A percentile compares a stretch with the other conserved stretches of the same genome.
phyloP scores from a whole-genome alignment of 225 moss, liverwort and hornwort species.

The Anthoceros angustus region DNA sequence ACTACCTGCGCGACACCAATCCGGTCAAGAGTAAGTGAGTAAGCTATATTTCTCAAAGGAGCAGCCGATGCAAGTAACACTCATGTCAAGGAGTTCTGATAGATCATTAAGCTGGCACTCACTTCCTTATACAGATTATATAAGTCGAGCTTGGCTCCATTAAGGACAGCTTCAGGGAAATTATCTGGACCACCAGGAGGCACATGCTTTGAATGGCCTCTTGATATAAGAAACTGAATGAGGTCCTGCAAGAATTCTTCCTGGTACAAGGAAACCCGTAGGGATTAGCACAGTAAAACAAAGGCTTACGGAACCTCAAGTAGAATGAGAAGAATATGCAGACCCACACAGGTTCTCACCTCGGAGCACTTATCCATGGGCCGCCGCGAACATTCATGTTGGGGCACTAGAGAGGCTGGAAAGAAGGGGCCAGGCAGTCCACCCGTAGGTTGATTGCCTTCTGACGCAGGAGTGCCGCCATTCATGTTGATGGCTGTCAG shows the following conservation, averaged over 20 bases:
- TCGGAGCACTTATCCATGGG: constrained; percentile 76
- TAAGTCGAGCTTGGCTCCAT: constrained; percentile 86
- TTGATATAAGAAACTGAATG: constrained; percentile 63
- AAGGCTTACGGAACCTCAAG: background rate
- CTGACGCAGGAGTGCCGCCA: constrained; percentile 22
- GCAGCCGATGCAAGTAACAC: background rate
- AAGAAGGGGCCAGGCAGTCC: constrained; percentile 33
- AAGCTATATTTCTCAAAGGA: background rate
- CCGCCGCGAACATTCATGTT: constrained; percentile 74
- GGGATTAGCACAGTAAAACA: background rate
- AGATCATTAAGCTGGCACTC: constrained; percentile 5
- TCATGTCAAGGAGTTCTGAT: background rate
- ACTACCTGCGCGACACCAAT: constrained; percentile 50
- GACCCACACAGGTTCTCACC: constrained; percentile 25
- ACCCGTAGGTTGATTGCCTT: constrained; percentile 23
- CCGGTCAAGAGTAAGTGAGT: background rate
- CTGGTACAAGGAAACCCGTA: constrained; percentile 16
- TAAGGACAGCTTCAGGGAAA: constrained; percentile 93
- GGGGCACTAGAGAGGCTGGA: constrained; percentile 71
- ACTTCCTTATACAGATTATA: constrained; percentile 96
- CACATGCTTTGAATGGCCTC: constrained; percentile 85
- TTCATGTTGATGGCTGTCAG: constrained; percentile 7
- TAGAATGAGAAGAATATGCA: background rate
- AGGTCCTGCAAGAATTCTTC: constrained; percentile 84
- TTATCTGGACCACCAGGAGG: constrained; percentile 83